These are phyloP conservation scores for Lactifluus subvellereus DNA, from an alignment of 768 basidiomycete genomes.

Conservation along the genomic window DNA sequence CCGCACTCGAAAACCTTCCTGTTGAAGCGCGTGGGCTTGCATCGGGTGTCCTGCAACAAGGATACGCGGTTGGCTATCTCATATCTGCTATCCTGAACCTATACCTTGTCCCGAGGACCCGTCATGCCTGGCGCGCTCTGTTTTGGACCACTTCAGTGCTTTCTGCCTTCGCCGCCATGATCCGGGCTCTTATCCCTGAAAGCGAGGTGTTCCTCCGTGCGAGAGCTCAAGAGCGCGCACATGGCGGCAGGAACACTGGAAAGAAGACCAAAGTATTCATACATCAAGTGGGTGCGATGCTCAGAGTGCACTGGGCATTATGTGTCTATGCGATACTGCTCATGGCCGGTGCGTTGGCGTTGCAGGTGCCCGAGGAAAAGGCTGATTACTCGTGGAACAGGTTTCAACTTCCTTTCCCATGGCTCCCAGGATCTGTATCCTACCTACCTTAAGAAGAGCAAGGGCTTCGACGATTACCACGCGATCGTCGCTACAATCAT, in stretches of 20 bases:
- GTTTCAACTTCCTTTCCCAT: conserved; percentile 52
- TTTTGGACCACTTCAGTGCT: conserved; percentile 80
- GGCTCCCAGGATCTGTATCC: conserved; percentile 42
- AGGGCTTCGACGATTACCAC: conserved; percentile 31
- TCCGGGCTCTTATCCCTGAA: conserved; percentile 72
- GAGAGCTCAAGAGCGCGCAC: conserved; percentile 45
- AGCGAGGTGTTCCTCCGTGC: conserved; percentile 67
- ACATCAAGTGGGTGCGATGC: conserved; percentile 65
- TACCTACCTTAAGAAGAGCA: conserved; percentile 35
- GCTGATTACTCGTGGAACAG: conserved; percentile 24
- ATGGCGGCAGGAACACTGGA: conserved; percentile 30
- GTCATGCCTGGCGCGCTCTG: conserved; percentile 57
- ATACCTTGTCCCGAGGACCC: conserved; percentile 40
- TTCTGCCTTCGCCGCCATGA: conserved; percentile 57
- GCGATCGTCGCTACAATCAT: conserved; percentile 43
- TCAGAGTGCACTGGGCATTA: conserved; percentile 73
- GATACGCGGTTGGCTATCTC: conserved; percentile 83
- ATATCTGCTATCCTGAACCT: conserved; percentile 82
- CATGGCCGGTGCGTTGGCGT: conserved; percentile 48
- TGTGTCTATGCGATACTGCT: conserved; percentile 81
- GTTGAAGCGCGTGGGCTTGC: conserved; percentile 81
- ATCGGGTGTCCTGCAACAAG: conserved; percentile 82
- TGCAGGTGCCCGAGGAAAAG: neutral
- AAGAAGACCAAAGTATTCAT: conserved; percentile 69
- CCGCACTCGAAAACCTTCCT: conserved; percentile 85